phyloP scores from a whole-genome alignment of 345 rosid species.

The Syzygium aromaticum region DNA sequence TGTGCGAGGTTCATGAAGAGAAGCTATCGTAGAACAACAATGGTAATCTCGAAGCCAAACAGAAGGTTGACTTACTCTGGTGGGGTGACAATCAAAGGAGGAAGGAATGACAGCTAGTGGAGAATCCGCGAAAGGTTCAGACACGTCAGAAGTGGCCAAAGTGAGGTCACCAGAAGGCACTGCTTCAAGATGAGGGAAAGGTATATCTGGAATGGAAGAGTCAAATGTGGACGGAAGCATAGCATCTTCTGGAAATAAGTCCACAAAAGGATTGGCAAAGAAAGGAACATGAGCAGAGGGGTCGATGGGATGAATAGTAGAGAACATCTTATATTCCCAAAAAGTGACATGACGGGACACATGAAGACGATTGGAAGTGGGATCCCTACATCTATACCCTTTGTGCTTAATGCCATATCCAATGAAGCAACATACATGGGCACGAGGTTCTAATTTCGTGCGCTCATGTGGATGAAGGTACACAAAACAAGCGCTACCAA shows the following conservation, averaged over 20 bases:
- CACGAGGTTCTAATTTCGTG: not conserved
- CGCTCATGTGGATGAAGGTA: not conserved
- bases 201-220: not conserved
- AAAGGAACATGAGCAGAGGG: not conserved
- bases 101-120: not conserved
- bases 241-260: too few relatives aligned
- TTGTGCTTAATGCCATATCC: not conserved
- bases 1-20: not conserved
- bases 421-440: not conserved
- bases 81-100: not conserved
- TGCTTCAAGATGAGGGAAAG: not conserved
- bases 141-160: not conserved
- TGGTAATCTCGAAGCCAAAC: not conserved
- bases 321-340: not conserved
- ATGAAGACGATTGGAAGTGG: rapidly evolving
- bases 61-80: not conserved
- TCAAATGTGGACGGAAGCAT: not conserved
- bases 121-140: not conserved
- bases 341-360: not conserved
- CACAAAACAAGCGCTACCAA: not conserved
- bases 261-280: not conserved
- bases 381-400: not conserved
- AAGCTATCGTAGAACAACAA: not conserved
- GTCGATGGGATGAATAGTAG: not conserved
- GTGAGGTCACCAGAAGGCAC: rapidly evolving